Evolutionary conservation across 169 alveolate genomes (phyloP), one percentile per base, ranked within the genome.

Genomic region (Babesia sp.): DNA sequence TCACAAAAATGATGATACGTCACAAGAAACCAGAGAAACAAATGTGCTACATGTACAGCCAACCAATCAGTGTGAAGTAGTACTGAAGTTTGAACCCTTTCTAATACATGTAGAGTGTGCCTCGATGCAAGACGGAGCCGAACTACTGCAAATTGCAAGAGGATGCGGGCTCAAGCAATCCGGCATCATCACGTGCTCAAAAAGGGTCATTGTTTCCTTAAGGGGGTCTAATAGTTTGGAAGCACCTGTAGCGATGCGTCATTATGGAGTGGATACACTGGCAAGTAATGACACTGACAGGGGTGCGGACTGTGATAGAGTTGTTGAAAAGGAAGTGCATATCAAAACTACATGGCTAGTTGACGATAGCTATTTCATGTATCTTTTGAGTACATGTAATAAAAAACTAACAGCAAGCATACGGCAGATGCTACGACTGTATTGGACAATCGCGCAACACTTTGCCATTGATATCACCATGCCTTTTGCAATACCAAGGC

Each of bases 41-140:
- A 34, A 56, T 6, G 36, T 3, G 26, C n/a, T n/a, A n/a, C n/a
- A n/a, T n/a, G n/a, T n/a, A n/a, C n/a, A n/a, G n/a, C n/a, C n/a
- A n/a, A n/a, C n/a, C n/a, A 31, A 59, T 36, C 56, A 51, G 8
- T 76, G 70, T 41, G 74, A 69, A 22, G 80, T 89, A 0, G 37
- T 70, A 26, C 66, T 89, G 44, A 89, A 89, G 75, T 84, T 84
- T 29, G 93, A 89, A 66, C 86, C 93, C 29, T 89, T 89, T 28
- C 63, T 89, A n/a, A 48, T 89, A 20, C 93, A 89, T 67, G 85
- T 89, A 1, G 88, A 89, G 46, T 89, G 90, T 54, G 58, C 33
- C 3, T 44, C 63, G 50, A 29, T 89, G 34, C 67, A 39, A 24
- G 83, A 73, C 58, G 91, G 91, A 8, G 34, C 71, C 24, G 63